Evolutionary conservation across 1,284 basidiomycete species (phyloP), one percentile per base, ranked within the genome.

Genomic region (Ustilago curta): DNA sequence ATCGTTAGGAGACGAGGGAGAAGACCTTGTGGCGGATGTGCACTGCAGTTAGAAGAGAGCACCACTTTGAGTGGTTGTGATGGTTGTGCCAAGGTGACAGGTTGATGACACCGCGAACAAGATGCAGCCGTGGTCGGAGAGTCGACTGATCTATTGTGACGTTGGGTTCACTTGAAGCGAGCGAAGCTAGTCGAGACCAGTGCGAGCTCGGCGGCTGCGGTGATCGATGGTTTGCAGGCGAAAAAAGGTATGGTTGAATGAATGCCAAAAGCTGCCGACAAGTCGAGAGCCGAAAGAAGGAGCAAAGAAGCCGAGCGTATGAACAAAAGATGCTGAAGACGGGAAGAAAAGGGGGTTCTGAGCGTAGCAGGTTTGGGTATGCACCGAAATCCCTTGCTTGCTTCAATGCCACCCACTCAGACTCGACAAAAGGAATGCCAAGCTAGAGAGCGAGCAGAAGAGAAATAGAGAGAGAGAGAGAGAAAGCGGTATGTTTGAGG

Each of bases 171-270:
- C 16, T 18, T 40, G 39, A 18, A 21, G 19, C n/a, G 11, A 8
- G 27, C 27, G 7, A 27, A 27, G 14, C 9, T 8, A 23, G 16
- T 6, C 8, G 19, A 44, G n/a, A 27, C 25, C 25, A 12, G 31
- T 32, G 6, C 31, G 16, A 14, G 35, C 35, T 37, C 35, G 9
- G 35, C 35, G 9, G 35, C 35, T 37, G 35, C 35, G 35, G 35
- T 37, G 12, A 14, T 37, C 3, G 35, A 37, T 37, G 14, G 14
- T 21, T 42, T 19, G 40, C 19, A 7, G 39, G 3, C 18, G 44
- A 45, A 47, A n/a, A 21, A 42, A 56, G 54, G 54, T 47, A 56
- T 37, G 35, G 40, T 37, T 9, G 57, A 29, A 29, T 21, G 49
- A 39, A 37, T 39, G 49, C 40, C 21, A 32, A 11, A 14, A 23